Conservation (phyloP, 805 yeast genomes). For the Yarrowia sp. region DNA sequence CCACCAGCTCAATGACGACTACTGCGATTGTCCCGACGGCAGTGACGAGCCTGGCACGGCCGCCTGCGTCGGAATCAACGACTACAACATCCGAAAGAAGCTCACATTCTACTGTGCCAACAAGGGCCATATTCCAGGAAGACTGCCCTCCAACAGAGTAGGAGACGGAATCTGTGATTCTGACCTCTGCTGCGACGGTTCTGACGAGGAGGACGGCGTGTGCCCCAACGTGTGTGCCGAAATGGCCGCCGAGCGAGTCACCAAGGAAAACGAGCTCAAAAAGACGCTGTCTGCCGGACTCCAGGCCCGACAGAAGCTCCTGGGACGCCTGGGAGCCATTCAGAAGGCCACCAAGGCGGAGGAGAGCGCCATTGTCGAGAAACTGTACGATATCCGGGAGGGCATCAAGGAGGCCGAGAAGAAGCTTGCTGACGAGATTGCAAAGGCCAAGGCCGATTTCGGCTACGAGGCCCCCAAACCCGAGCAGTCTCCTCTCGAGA, state of each 20-base stretch:
- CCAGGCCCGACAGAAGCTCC: slow-evolving; percentile 48
- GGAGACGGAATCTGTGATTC: slow-evolving; percentile 94
- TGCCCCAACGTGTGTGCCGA: slow-evolving; percentile 67
- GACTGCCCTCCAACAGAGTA: slow-evolving; percentile 70
- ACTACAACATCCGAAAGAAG: slow-evolving; percentile 43
- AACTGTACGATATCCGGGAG: slow-evolving; percentile 25
- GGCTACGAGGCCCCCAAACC: slow-evolving; percentile 4
- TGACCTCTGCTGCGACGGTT: slow-evolving; percentile 89
- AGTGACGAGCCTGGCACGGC: slow-evolving; percentile 96
- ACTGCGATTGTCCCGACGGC: slow-evolving; percentile 97
- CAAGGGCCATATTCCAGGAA: slow-evolving; percentile 67
- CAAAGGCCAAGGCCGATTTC: slow-evolving; percentile 17
- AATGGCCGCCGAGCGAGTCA: slow-evolving; percentile 54
- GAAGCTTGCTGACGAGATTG: slow-evolving; percentile 15
- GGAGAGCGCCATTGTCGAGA: slow-evolving; percentile 45
- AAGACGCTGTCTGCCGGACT: slow-evolving; percentile 51
- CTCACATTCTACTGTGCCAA: slow-evolving; percentile 75
- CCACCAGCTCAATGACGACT: slow-evolving; percentile 80
- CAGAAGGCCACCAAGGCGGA: slow-evolving; percentile 42
- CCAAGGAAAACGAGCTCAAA: slow-evolving; percentile 43
- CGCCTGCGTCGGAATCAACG: slow-evolving; percentile 62
- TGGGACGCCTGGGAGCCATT: slow-evolving; percentile 47
- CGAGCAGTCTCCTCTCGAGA: slow-evolving; percentile 24
- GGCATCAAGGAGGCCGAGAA: slow-evolving; percentile 21
- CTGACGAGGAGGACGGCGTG: slow-evolving; percentile 69